These are phyloP conservation scores for Pseudotsuga menziesii DNA, from an alignment of 75 land plant species.

Conservation along the genomic window DNA sequence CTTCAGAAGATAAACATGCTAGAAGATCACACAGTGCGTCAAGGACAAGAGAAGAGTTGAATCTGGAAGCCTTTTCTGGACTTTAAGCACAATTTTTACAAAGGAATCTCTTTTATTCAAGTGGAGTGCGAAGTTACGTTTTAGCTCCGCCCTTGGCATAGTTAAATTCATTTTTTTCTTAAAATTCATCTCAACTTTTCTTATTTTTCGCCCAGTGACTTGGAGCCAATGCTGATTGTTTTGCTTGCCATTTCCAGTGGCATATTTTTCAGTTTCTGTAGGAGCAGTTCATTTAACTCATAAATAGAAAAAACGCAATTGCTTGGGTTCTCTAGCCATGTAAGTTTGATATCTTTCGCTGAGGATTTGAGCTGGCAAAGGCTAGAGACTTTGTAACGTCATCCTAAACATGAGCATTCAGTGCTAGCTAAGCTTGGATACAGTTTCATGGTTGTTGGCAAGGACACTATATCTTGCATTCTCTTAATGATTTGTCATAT, in stretches of 20 bases:
- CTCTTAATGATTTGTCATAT: not conserved
- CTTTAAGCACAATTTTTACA: slow-evolving; percentile 20
- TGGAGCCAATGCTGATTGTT: not conserved
- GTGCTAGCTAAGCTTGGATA: not conserved
- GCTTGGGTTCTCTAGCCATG: not conserved
- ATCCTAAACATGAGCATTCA: not conserved
- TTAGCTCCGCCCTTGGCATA: not conserved
- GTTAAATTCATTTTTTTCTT: not conserved
- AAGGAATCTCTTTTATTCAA: not conserved
- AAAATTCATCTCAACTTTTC: slow-evolving; percentile 2
- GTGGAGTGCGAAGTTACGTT: not conserved
- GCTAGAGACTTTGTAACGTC: not conserved
- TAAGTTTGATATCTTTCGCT: not conserved
- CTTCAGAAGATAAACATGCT: slow-evolving; percentile 15
- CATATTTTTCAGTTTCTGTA: not conserved
- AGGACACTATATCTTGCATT: not conserved
- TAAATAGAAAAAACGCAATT: not conserved
- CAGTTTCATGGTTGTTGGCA: not conserved
- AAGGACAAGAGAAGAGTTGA: slow-evolving; percentile 46
- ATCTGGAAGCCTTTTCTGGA: slow-evolving; percentile 83
- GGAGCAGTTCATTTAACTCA: not conserved
- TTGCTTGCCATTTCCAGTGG: not conserved
- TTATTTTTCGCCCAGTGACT: not conserved
- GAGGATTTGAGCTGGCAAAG: slow-evolving; percentile 5
- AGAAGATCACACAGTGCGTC: slow-evolving; percentile 12